Percentiles rank a stretch among this genome's conserved stretches.
Conservation (phyloP, 768 basidiomycete species). For the Calocera viscosa region DNA sequence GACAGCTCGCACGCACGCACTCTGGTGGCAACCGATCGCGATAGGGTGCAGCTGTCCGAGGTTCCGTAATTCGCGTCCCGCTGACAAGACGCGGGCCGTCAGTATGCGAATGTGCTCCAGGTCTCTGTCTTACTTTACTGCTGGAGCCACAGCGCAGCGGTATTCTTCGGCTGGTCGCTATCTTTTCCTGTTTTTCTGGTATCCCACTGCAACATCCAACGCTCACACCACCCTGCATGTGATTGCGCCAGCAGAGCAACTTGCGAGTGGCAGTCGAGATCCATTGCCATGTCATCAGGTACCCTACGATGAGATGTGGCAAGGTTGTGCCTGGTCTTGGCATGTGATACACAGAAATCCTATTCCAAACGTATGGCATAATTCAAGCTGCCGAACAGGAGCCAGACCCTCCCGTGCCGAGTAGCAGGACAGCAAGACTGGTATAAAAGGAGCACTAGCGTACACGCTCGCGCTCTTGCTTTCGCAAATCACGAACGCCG, state of each 20-base stretch:
- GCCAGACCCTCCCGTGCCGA: not conserved
- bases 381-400: too few relatives aligned
- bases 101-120: not conserved
- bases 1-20: too few relatives aligned
- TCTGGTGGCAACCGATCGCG: too few relatives aligned
- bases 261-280: not conserved
- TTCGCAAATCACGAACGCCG: not conserved
- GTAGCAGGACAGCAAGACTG: not conserved
- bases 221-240: too few relatives aligned
- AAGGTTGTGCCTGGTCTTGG: not conserved
- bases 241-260: too few relatives aligned
- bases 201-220: not conserved
- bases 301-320: not conserved
- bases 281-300: not conserved
- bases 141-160: not conserved
- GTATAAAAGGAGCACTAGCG: conserved; percentile 4
- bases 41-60: too few relatives aligned
- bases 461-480: not conserved
- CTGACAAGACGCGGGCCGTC: not conserved
- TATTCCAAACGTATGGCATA: too few relatives aligned
- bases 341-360: too few relatives aligned
- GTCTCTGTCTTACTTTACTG: not conserved
- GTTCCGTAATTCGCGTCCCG: not conserved
- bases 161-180: not conserved
- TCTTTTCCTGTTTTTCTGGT: not conserved